Base-by-base conservation (phyloP, 2,329 filamentous ascomycete genomes). In the Elsinoe arachidis region DNA sequence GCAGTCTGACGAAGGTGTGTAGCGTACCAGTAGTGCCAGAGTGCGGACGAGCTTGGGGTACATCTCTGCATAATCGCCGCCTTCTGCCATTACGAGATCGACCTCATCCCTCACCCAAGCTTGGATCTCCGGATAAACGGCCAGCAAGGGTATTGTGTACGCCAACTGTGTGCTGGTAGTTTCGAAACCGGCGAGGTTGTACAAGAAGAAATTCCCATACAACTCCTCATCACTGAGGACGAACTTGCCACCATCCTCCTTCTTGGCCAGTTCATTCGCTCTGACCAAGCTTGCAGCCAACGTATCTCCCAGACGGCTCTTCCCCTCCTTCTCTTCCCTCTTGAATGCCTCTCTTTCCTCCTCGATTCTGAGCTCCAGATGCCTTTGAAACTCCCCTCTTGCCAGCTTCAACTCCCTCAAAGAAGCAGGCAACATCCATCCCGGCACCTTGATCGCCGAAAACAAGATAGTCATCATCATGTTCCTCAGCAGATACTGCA, bases 21-120 rank as follows among this genome's bases (percentile, higher is more conserved):
- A 77, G 61, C 0, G 71, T 74, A 77, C 71, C 75, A 81, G 78
- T 11, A 80, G 59, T 14, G 76, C 75, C 35, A 78, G 63, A 23
- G 70, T 70, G 1, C 79, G 70, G 21, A 69, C 69, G 33, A 77
- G 68, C 56, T 66, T 70, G 1, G 77, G 74, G 61, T 74, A 49
- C 44, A 34, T 34, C 19, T 49, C 44, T 33, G 10, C 65, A 61
- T 81, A 81, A 3, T 73, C 68, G 54, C 70, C 63, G 2, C 21
- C 26, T 34, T 34, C 21, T 2, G 59, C 52, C 3, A 74, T 17
- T 4, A 80, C 65, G 1, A 62, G 43, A 47, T 73, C 66, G 38
- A 80, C 68, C 62, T 82, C 80, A 55, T 77, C 76, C 7, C 67
- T 66, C 3, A 82, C 63, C 78, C 79, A 81, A 2, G 72, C 70